These are phyloP conservation scores for Bromus sterilis DNA, from an alignment of 176 grass and related monocot genomes.

Conservation along the genomic window DNA sequence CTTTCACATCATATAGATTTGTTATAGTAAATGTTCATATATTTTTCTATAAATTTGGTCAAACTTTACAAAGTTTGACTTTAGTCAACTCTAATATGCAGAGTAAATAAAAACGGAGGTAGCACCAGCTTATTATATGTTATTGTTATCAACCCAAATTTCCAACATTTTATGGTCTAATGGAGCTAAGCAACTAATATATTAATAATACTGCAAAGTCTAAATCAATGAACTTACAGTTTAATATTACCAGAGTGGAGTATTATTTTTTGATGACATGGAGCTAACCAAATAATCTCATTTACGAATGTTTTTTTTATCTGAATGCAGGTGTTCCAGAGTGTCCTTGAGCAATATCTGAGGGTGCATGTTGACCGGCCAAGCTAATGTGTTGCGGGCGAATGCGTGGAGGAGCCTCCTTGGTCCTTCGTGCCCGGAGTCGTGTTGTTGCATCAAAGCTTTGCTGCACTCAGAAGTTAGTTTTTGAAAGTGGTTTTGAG, in stretches of 20 bases:
- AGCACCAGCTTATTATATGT: background rate
- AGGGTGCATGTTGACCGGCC: constrained; percentile 39
- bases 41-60: no score
- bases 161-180: background rate
- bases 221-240: background rate
- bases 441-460: background rate
- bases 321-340: constrained; percentile 66
- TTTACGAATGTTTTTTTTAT: background rate
- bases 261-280: background rate
- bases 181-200: background rate
- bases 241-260: no score
- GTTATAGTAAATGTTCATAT: no score
- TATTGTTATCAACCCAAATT: background rate
- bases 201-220: background rate
- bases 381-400: background rate
- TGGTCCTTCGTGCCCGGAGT: background rate
- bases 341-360: constrained; percentile 62
- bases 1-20: no score
- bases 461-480: background rate
- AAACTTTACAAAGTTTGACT: no score
- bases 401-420: constrained; percentile 3
- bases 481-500: background rate
- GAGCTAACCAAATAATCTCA: background rate
- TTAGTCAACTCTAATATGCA: no score
- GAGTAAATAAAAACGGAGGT: no score